These are phyloP conservation scores for Phoenix roebelenii DNA, from an alignment of 176 grass and related monocot genomes.

Conservation along the genomic window DNA sequence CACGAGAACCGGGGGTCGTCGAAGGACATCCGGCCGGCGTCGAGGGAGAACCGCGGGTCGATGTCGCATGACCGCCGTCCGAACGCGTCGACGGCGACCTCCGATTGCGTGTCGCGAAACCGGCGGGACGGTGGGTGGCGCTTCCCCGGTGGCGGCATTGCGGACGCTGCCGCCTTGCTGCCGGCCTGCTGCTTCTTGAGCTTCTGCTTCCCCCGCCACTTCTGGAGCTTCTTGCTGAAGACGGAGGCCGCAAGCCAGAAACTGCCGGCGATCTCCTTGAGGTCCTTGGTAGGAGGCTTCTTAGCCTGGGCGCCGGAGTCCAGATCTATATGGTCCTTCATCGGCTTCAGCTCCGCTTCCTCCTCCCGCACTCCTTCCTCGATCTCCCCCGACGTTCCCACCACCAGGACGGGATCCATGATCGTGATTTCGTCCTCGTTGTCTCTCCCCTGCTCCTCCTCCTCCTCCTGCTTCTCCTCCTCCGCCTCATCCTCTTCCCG, in stretches of 20 bases:
- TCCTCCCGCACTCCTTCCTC: constrained; percentile 18
- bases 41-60: no score
- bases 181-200: neutral
- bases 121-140: constrained; percentile 37
- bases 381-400: constrained; percentile 68
- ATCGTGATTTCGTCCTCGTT: constrained; percentile 55
- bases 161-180: constrained; percentile 26
- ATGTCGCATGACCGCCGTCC: no score
- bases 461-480: neutral
- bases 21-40: no score
- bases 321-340: constrained; percentile 83
- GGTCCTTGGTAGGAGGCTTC: no score
- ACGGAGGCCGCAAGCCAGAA: no score
- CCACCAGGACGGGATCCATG: constrained; percentile 33
- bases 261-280: no score
- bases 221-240: no score
- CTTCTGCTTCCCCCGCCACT: no score
- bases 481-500: neutral
- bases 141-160: constrained; percentile 30
- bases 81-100: no score
- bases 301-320: constrained; percentile 20
- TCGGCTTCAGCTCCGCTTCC: constrained; percentile 26
- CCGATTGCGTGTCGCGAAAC: constrained; percentile 35
- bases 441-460: constrained; percentile 37
- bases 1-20: no score